phyloP scores from a whole-genome alignment of 108 stramenopile species.

The Cyclostephanos tholiformis region DNA sequence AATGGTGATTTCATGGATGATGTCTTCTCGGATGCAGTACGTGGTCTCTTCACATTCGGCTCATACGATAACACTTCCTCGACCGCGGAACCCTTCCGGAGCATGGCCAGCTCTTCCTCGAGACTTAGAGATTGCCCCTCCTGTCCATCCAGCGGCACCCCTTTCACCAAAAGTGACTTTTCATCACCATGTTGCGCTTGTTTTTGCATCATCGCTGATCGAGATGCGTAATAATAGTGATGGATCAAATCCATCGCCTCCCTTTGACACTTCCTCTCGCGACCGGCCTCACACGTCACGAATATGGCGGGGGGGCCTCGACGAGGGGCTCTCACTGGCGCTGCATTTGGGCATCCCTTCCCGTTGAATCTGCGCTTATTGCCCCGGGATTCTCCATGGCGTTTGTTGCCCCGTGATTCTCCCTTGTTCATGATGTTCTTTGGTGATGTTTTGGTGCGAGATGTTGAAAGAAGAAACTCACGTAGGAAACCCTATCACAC shows the following conservation, averaged over 20 bases:
- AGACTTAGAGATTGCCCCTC: slow-evolving; percentile 50
- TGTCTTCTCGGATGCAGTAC: slow-evolving; percentile 4
- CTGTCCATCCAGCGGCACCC: neutral
- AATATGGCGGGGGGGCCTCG: slow-evolving; percentile 70
- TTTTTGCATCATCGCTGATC: neutral
- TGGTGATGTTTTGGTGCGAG: too few species aligned
- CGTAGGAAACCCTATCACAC: too few species aligned
- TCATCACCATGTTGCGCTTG: neutral
- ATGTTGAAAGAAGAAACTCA: too few species aligned
- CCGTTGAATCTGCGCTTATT: too few species aligned
- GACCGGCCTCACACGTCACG: slow-evolving; percentile 70
- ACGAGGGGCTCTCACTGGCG: too few species aligned
- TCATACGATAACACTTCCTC: slow-evolving; percentile 46
- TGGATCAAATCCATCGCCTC: slow-evolving; percentile 80
- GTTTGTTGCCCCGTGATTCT: too few species aligned
- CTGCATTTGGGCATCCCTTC: too few species aligned
- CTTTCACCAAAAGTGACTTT: neutral
- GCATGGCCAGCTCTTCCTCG: slow-evolving; percentile 73
- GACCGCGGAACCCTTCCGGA: slow-evolving; percentile 54
- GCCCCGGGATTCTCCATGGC: too few species aligned
- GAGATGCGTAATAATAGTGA: slow-evolving; percentile 56
- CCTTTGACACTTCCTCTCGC: slow-evolving; percentile 70
- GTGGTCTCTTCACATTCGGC: slow-evolving; percentile 22
- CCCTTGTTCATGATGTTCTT: too few species aligned
- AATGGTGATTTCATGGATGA: slow-evolving; percentile 56